Evolutionary conservation across 78 protist species (phyloP), one percentile per base, ranked within the genome.

Genomic region (Diacronema lutheri): DNA sequence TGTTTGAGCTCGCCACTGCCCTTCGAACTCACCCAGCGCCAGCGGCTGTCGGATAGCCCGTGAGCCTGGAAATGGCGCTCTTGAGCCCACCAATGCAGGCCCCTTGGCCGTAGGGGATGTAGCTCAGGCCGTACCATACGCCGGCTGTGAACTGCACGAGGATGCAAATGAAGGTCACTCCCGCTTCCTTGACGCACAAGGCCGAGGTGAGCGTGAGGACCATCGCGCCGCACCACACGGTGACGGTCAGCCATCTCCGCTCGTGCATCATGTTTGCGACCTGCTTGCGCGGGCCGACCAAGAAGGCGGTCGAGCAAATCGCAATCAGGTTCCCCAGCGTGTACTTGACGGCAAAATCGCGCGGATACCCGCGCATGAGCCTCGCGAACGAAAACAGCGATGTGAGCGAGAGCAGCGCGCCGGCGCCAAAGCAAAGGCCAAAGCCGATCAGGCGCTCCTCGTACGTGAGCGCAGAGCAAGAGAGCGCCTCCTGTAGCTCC

Each of bases 61-160:
- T n/a, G n/a, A n/a, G n/a, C n/a, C n/a, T n/a, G n/a, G n/a, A n/a
- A n/a, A n/a, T n/a, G n/a, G n/a, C n/a, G n/a, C n/a, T n/a, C n/a
- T n/a, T n/a, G n/a, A n/a, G n/a, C n/a, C n/a, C n/a, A n/a, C n/a
- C n/a, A n/a, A n/a, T n/a, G n/a, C n/a, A n/a, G n/a, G n/a, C n/a
- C n/a, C n/a, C n/a, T n/a, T n/a, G 83, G 25, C 68, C 89, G 44
- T 11, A 82, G 35, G 90, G 90, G 0, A 88, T 58, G 86, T 88
- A 88, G 26, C 79, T 60, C 20, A 81, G 44, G 33, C 10, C 56
- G 64, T 88, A 88, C 90, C 90, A 88, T 19, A 68, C 13, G 35
- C 80, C 25, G 10, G 90, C 81, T 10, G 33, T 0, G 44, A 38
- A 82, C 83, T 88, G 90, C n/a, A 58, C 41, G 40, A 88, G 3